A percentile compares a stretch with the other conserved stretches of the same genome.
Conservation (phyloP, 805 yeast species). For the Suhomyces pyralidae region DNA sequence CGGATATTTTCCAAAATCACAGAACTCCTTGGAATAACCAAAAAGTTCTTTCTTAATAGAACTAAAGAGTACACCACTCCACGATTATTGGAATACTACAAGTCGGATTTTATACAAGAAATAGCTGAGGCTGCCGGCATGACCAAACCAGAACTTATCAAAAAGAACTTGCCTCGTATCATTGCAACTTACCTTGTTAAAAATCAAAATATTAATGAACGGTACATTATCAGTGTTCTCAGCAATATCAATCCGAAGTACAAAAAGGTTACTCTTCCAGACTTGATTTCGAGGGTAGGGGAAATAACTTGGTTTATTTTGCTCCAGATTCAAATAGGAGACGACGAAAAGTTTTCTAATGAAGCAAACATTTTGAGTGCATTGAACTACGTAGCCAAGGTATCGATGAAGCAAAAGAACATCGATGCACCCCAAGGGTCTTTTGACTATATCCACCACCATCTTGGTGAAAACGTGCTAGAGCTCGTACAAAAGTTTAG, state of each 20-base stretch:
- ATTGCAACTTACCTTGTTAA: conserved; percentile 58
- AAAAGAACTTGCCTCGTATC: conserved; percentile 48
- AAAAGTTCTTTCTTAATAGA: conserved; percentile 58
- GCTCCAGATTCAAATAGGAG: conserved; percentile 30
- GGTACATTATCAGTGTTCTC: conserved; percentile 51
- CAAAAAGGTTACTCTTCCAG: conserved; percentile 27
- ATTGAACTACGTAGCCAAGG: conserved; percentile 37
- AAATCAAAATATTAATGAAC: conserved; percentile 46
- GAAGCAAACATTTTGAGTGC: conserved; percentile 41
- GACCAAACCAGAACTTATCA: conserved; percentile 46
- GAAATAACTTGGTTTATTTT: conserved; percentile 37
- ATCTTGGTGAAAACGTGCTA: conserved; percentile 41
- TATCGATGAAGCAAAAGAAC: conserved; percentile 16
- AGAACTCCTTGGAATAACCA: conserved; percentile 60
- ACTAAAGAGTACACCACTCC: conserved; percentile 79
- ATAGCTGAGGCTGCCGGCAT: conserved; percentile 54
- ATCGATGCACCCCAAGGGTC: conserved; percentile 2
- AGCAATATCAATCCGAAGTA: conserved; percentile 52
- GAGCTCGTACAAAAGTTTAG: conserved; percentile 79
- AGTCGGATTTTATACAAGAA: conserved; percentile 58
- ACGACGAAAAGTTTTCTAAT: conserved; percentile 26
- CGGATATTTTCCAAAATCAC: conserved; percentile 58
- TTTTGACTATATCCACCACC: conserved; percentile 25
- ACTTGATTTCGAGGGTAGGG: conserved; percentile 36
- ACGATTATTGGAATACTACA: conserved; percentile 62